Evolutionary conservation across 192 early-diverging fungal genomes (phyloP), one percentile per base, ranked within the genome.

Genomic region (Diversispora epigaea): DNA sequence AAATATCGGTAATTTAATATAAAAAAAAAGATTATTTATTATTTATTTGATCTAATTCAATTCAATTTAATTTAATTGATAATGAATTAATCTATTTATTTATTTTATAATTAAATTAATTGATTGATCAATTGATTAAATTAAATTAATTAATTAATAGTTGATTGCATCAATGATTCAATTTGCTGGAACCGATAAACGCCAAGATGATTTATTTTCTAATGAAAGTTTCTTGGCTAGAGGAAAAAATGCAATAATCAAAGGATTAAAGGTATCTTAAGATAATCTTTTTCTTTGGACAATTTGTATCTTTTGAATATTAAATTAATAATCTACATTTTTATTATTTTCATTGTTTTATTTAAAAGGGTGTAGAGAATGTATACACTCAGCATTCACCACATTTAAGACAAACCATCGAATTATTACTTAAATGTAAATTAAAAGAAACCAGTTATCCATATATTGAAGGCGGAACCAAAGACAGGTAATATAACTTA

Each of bases 361-460:
- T 76, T 55, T 4, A 6, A 68, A 79, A 91, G 86, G 98, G 95
- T 10, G 95, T 96, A 32, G 98, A 99, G 73, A 99, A 99, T 77
- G 96, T 99, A 9, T 99, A 99, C 77, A 98, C 96, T 17, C 96
- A 97, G 77, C 96, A 99, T 78, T 86, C 85, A 22, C 96, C 98
- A 19, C 87, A 90, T n/a, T 75, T 99, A 54, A 89, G 87, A 0
- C 89, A 92, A 22, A 94, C 89, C 41, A 60, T 99, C 8, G 91
- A 96, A 68, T 82, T 87, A 40, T 71, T 94, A 54, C 75, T 93
- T 43, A 96, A 97, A 77, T 94, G 94, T 41, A 87, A 90, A 44
- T 73, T 96, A 39, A 92, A 88, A 75, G 92, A 93, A 52, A 77
- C 86, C 22, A 83, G 83, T 43, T 95, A 93, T 76, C 95, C 95